Evolutionary conservation across 768 basidiomycete species (phyloP).

Genomic region (Lyophyllum shimeji): DNA sequence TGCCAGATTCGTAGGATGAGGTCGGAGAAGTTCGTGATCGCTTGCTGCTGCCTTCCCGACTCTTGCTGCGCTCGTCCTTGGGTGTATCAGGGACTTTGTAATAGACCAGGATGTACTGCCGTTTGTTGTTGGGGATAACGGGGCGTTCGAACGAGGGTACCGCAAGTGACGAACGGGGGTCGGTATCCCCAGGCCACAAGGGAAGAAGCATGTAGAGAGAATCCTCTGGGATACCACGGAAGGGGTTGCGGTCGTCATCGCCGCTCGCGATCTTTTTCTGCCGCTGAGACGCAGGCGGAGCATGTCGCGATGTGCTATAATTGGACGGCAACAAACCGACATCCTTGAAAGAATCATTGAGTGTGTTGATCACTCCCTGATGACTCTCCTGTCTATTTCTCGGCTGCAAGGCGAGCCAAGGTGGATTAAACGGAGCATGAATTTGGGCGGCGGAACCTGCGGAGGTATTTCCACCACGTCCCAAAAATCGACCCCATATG

Average conservation of each 20-base stretch:
- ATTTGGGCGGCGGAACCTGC: conserved; percentile 22
- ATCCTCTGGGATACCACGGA: conserved; percentile 64
- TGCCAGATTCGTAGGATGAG: conserved; percentile 31
- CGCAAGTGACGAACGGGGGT: conserved; percentile 36
- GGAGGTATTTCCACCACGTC: conserved; percentile 15
- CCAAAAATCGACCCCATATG: conserved; percentile 24
- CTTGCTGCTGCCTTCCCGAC: conserved; percentile 40
- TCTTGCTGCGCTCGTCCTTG: conserved; percentile 26
- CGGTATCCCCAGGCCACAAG: conserved; percentile 79
- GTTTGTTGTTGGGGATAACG: conserved; percentile 46
- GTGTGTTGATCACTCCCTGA: conserved; percentile 63
- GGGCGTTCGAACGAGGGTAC: conserved; percentile 30
- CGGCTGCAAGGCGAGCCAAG: conserved; percentile 67
- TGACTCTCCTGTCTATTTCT: conserved; percentile 68
- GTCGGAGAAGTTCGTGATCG: conserved; percentile 38
- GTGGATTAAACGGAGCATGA: conserved; percentile 36
- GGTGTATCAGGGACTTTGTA: conserved; percentile 45
- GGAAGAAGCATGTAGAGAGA: conserved; percentile 82
- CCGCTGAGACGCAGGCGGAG: conserved; percentile 21
- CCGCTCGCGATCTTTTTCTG: conserved; percentile 28
- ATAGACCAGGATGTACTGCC: conserved; percentile 77
- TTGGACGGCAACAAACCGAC: conserved; percentile 72
- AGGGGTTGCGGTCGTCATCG: conserved; percentile 39
- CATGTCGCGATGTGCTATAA: conserved; percentile 29
- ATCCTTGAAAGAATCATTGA: conserved; percentile 77